Evolutionary conservation across 1,139 yeast genomes (phyloP), one percentile per base, ranked within the genome.

Genomic region (Nakaseomyces uthaithaninus): DNA sequence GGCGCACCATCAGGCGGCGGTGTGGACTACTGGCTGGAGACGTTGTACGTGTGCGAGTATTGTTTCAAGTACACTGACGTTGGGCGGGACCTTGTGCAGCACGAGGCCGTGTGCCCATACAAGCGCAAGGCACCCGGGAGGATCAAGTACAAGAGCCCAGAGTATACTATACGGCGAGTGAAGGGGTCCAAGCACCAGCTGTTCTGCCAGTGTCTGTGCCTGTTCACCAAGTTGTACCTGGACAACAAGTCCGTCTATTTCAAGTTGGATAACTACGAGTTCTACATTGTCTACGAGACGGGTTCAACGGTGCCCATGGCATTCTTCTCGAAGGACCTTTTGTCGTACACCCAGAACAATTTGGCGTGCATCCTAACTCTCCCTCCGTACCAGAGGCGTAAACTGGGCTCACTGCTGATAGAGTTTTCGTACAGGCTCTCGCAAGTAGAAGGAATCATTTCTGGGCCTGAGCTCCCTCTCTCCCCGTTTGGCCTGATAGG

Each of bases 401-500:
- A 77, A 17, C 62, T 89, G 27, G 98, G 98, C 0, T 75, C 85
- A 3, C 65, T 85, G 12, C 59, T 91, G 35, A 85, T 91, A 23
- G 89, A 85, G 44, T 84, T 86, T 50, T 86, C 93, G 41, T 91
- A 89, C 55, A 77, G 72, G 20, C 58, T 86, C 16, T 84, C 95
- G 0, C 65, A 67, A 38, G 72, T 51, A 57, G 83, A 63, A 62
- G 77, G 59, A 55, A 63, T 66, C 37, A 60, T 68, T 23, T 87
- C 95, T 43, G 94, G 96, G 0, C 98, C 98, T 0, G 98, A 91
- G 58, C 74, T 79, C 48, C 98, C 98, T 0, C 65, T 91, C 15
- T 83, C 95, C 4, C 80, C 81, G 0, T 83, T 76, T 59, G 98
- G 98, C 0, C 70, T 72, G 39, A 66, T 75, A 4, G 75, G 89